These are phyloP conservation scores for Melampsora larici-populina DNA, from an alignment of 1,284 basidiomycete genomes.

Conservation along the genomic window DNA sequence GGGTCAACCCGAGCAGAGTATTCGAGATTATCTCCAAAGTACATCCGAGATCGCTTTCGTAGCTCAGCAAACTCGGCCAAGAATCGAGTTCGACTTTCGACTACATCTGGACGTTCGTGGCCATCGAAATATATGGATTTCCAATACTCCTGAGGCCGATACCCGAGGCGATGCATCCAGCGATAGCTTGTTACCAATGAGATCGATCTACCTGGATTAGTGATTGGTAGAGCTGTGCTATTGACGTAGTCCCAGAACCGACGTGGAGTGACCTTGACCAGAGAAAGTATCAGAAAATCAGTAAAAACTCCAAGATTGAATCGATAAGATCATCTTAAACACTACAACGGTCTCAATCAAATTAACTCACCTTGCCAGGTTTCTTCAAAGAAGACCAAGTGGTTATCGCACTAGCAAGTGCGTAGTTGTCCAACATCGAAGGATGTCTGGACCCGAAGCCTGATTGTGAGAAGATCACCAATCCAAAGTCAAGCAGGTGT, in stretches of 20 bases:
- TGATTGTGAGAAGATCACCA: not conserved
- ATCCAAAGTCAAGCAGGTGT: not conserved
- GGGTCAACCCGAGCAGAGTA: not conserved
- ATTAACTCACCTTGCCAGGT: constrained; percentile 5
- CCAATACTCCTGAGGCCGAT: not conserved
- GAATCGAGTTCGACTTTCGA: not conserved
- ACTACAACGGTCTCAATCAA: not conserved
- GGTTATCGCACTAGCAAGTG: not conserved
- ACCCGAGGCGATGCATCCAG: not conserved
- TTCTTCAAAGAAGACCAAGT: constrained; percentile 11
- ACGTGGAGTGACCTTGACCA: constrained; percentile 26
- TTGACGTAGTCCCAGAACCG: not conserved
- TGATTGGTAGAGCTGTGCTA: not conserved
- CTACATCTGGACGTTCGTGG: constrained; percentile 11
- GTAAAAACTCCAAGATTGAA: not conserved
- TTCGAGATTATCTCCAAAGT: not conserved
- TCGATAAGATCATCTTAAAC: not conserved
- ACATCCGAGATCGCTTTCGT: not conserved
- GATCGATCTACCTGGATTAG: not conserved
- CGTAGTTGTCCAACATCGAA: constrained; percentile 13
- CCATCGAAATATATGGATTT: constrained; percentile 26
- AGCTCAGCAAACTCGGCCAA: constrained; percentile 3
- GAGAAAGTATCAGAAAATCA: not conserved
- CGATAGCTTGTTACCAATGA: not conserved
- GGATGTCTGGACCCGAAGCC: constrained; percentile 5